Evolutionary conservation across 1,139 yeast genomes (phyloP).

Genomic region (Hemisphaericaspora lyxosophila): DNA sequence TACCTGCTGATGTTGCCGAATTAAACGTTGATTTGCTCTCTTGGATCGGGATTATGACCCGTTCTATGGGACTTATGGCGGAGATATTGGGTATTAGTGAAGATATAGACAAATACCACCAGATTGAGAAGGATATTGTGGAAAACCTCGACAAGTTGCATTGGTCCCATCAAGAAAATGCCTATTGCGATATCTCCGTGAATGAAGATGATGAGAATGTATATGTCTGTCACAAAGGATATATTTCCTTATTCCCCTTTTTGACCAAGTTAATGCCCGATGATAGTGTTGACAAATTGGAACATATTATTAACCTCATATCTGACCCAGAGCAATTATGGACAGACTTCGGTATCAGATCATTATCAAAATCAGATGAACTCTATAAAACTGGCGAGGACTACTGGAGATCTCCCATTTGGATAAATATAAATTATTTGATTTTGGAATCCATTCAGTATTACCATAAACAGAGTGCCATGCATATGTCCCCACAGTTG

Average conservation of each 20-base stretch:
- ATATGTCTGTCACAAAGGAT: conserved; percentile 85
- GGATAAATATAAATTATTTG: conserved; percentile 90
- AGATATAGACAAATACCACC: conserved; percentile 54
- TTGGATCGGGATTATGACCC: conserved; percentile 94
- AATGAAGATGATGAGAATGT: conserved; percentile 67
- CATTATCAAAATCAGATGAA: conserved; percentile 68
- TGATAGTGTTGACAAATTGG: conserved; percentile 49
- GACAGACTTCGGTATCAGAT: conserved; percentile 78
- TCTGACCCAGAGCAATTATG: conserved; percentile 73
- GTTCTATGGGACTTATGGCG: conserved; percentile 77
- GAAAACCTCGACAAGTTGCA: conserved; percentile 69
- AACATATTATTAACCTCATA: conserved; percentile 54
- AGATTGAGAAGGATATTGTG: conserved; percentile 56
- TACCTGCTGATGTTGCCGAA: conserved; percentile 82
- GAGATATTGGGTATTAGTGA: conserved; percentile 54
- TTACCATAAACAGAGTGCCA: conserved; percentile 37
- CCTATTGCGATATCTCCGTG: conserved; percentile 85
- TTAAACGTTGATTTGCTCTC: conserved; percentile 84
- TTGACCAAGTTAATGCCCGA: conserved; percentile 64
- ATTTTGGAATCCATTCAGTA: conserved; percentile 66
- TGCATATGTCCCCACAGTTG: conserved; percentile 27
- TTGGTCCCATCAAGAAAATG: conserved; percentile 67
- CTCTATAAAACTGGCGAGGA: conserved; percentile 78
- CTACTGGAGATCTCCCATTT: conserved; percentile 94
- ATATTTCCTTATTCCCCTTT: conserved; percentile 84